Percentiles rank a stretch among this genome's conserved stretches.
Conservation (phyloP, 257 asterid species). For the Coffea eugenioides region DNA sequence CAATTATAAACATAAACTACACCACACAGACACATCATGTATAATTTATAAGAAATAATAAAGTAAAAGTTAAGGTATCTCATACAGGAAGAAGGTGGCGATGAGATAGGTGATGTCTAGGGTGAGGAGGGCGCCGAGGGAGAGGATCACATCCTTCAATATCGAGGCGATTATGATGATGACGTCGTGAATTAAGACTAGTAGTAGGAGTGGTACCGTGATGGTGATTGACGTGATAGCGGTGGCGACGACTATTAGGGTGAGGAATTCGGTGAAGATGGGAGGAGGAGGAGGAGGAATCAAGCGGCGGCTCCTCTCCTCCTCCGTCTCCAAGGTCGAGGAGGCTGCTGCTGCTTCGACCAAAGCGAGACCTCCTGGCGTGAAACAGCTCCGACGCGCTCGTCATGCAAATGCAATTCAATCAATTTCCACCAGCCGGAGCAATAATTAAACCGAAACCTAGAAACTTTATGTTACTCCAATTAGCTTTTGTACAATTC, state of each 20-base stretch:
- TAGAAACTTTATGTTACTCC: background rate
- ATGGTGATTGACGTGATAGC: constrained; percentile 28
- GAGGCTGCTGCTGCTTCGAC: constrained; percentile 43
- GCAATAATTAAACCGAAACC: background rate
- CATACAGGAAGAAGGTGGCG: constrained; percentile 52
- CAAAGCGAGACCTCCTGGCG: constrained; percentile 68
- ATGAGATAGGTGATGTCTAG: constrained; percentile 24
- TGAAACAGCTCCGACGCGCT: constrained; percentile 77
- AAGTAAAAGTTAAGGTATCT: no score
- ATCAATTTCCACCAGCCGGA: background rate
- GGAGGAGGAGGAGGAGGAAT: constrained; percentile 22
- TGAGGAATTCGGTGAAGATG: constrained; percentile 25
- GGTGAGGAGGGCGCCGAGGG: constrained; percentile 47
- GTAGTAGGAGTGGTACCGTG: constrained; percentile 1
- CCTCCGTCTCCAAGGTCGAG: constrained; percentile 30
- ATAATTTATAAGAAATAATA: no score
- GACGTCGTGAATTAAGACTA: constrained; percentile 31
- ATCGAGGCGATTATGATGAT: constrained; percentile 33
- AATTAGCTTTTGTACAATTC: background rate
- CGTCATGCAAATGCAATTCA: constrained; percentile 59
- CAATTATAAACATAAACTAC: no score
- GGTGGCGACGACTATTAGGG: constrained; percentile 37
- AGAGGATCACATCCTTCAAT: constrained; percentile 47
- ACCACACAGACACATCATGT: no score
- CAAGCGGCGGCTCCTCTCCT: constrained; percentile 16